These are phyloP conservation scores for Cinnamomum micranthum DNA, from an alignment of 164 flowering plant genomes.

Conservation along the genomic window DNA sequence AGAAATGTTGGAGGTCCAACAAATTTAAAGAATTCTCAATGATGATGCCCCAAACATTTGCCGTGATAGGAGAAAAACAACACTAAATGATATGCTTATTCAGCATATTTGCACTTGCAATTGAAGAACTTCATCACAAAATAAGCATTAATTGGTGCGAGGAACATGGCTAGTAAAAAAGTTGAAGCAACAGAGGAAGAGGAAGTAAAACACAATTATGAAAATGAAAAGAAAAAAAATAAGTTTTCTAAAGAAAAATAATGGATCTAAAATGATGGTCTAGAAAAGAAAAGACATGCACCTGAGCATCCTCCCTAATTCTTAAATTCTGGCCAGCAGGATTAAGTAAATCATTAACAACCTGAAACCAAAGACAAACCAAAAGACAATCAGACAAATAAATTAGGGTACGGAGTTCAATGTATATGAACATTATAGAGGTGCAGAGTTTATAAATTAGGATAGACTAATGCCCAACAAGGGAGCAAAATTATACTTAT, in stretches of 20 bases:
- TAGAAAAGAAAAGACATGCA: slow-evolving; percentile 17
- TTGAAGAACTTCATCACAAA: background rate
- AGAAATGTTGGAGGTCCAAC: background rate
- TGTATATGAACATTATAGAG: slow-evolving; percentile 1
- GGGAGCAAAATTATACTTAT: background rate
- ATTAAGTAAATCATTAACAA: slow-evolving; percentile 93
- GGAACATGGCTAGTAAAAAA: background rate
- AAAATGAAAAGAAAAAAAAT: background rate
- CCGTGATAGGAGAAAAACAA: background rate
- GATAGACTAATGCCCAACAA: no score
- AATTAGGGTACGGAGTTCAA: background rate
- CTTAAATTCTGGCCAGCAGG: slow-evolving; percentile 94
- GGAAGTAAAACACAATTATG: background rate
- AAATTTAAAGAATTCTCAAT: no score
- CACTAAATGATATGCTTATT: background rate
- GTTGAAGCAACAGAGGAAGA: background rate
- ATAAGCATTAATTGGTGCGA: background rate
- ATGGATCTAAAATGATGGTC: background rate
- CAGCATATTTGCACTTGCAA: background rate
- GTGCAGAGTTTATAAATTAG: no score
- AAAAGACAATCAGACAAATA: slow-evolving; percentile 1
- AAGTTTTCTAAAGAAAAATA: background rate
- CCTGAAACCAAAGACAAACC: slow-evolving; percentile 45
- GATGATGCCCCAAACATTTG: no score
- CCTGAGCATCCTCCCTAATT: slow-evolving; percentile 96